phyloP scores from a whole-genome alignment of 371 early-diverging fungal species.

The Saksenaea vasiformis region DNA sequence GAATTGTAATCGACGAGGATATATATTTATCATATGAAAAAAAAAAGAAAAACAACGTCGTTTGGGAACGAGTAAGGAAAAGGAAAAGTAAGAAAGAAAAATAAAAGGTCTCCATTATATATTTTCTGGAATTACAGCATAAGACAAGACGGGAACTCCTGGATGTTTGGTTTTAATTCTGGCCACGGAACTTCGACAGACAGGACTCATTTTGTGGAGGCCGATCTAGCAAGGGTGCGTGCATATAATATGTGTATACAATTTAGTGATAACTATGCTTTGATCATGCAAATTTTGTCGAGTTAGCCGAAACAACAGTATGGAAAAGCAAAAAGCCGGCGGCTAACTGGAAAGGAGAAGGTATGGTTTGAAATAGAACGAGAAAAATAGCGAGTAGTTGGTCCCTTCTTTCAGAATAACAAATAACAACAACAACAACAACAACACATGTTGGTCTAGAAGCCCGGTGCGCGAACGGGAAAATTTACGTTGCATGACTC shows the following conservation, averaged over 20 bases:
- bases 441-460: neutral
- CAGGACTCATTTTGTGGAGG: neutral
- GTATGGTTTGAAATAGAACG: neutral
- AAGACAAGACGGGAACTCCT: neutral
- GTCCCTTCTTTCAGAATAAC: neutral
- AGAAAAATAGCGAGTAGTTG: neutral
- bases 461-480: neutral
- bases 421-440: neutral
- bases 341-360: neutral
- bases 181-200: neutral
- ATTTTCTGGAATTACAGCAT: too few relatives aligned
- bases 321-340: neutral
- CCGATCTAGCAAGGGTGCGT: neutral
- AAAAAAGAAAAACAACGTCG: neutral
- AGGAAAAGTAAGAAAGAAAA: too few relatives aligned
- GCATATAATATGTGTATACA: neutral
- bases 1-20: neutral
- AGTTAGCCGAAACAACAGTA: neutral
- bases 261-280: neutral
- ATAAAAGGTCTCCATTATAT: too few relatives aligned
- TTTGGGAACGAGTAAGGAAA: too few relatives aligned
- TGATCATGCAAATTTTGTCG: neutral
- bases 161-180: constrained; percentile 5
- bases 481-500: neutral
- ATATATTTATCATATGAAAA: neutral